Evolutionary conservation across 164 flowering plant genomes (phyloP).

Genomic region (Houttuynia cordata): DNA sequence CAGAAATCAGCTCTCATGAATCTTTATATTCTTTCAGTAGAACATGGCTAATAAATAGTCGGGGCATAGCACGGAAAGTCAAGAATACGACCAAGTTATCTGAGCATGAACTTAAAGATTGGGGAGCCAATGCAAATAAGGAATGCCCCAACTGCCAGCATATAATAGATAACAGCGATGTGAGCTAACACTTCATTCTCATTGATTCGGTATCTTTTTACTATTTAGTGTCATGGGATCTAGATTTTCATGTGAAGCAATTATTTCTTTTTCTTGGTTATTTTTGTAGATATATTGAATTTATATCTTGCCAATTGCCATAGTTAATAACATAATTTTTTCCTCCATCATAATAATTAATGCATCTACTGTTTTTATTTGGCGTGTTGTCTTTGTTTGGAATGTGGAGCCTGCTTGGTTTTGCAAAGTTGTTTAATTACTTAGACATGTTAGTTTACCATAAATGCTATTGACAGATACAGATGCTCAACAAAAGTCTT

Average conservation of each 20-base stretch:
- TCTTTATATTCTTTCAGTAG: conserved; percentile 35
- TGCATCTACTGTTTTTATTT: too few relatives aligned
- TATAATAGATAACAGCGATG: conserved; percentile 74
- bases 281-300: too few relatives aligned
- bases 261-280: neutral
- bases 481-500: too few relatives aligned
- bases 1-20: neutral
- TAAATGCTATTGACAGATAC: too few relatives aligned
- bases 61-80: conserved; percentile 61
- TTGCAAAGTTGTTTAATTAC: too few relatives aligned
- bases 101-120: conserved; percentile 37
- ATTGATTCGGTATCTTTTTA: neutral
- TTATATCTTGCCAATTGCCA: too few relatives aligned
- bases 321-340: too few relatives aligned
- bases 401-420: too few relatives aligned
- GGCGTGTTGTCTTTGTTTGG: too few relatives aligned
- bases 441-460: too few relatives aligned
- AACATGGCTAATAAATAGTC: conserved; percentile 58
- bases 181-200: conserved; percentile 22
- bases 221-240: neutral
- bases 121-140: conserved; percentile 34
- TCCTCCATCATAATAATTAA: too few relatives aligned
- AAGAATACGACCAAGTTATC: conserved; percentile 35
- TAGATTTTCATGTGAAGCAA: neutral
- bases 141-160: conserved; percentile 75